Base-by-base conservation (phyloP, 208 protist genomes). In the Sergeia podlipaevii region DNA sequence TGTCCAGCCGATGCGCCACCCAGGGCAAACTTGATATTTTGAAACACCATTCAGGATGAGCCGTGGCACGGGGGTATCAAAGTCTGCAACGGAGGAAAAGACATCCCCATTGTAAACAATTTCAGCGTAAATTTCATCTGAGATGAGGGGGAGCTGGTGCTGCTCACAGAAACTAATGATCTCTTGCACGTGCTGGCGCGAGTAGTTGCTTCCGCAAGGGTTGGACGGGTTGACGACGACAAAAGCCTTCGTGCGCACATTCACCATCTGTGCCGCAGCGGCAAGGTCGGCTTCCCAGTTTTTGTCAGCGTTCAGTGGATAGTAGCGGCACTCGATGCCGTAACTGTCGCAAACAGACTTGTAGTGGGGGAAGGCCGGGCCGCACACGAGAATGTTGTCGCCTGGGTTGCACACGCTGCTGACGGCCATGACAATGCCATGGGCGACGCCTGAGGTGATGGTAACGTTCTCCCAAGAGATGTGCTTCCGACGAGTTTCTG, bases 151-250 rank as follows among this genome's bases (percentile, higher is more conserved):
- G 15, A 98, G 45, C 34, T 79, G 49, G 58, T 91, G 69, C 45
- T 89, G 60, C 55, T 94, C 71, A 13, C 91, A 96, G 13, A 97
- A 63, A 45, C 71, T 63, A n/a, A 96, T 42, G 38, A 96, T 68
- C 42, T 77, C 82, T 33, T 67, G 44, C n/a, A 97, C 48, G 64
- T 98, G 96, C 18, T 83, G 43, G 6, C 60, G 60, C 15, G 65
- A 75, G 65, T 78, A 98, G 63, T 95, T 91, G 38, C 77, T 93
- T 45, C 96, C 96, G 59, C 94, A 98, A 27, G 96, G 95, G 74
- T 98, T 98, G 26, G 86, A 96, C 4, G 96, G 96, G 77, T 98
- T 98, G 53, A 89, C 97, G 20, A 98, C 60, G 13, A 98, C 29
- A 42, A 98, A 93, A 2, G 75, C 80, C 44, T 65, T 75, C 1